Evolutionary conservation across 2,329 filamentous ascomycete species (phyloP).

Genomic region (Epichloe aotearoae): DNA sequence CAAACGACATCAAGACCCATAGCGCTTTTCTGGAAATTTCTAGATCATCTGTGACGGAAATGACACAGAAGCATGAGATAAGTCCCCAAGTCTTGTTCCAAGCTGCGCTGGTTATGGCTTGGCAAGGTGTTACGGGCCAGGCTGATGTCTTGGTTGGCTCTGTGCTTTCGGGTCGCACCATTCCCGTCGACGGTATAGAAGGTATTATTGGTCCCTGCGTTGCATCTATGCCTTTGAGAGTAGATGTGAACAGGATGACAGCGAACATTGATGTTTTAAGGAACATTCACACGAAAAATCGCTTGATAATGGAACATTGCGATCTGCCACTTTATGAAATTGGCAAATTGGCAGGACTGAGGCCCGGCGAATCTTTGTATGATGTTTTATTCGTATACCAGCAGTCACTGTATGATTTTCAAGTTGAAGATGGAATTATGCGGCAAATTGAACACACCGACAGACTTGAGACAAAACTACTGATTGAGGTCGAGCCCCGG

Average conservation of each 20-base stretch:
- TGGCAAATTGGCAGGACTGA: conserved; percentile 42
- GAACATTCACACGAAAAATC: conserved; percentile 51
- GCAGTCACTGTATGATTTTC: conserved; percentile 43
- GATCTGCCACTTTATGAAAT: conserved; percentile 56
- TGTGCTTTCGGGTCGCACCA: conserved; percentile 68
- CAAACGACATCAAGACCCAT: conserved; percentile 6
- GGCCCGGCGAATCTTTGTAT: conserved; percentile 48
- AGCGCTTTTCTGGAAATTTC: conserved; percentile 8
- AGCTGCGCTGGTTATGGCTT: conserved; percentile 51
- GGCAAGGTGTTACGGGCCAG: conserved; percentile 49
- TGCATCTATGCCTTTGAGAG: conserved; percentile 58
- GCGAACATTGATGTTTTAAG: conserved; percentile 48
- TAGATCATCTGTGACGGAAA: conserved; percentile 12
- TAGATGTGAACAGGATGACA: conserved; percentile 38
- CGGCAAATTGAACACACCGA: conserved; percentile 50
- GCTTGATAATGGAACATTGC: conserved; percentile 50
- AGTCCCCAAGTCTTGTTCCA: conserved; percentile 66
- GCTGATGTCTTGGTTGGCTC: conserved; percentile 61
- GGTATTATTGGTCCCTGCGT: conserved; percentile 69
- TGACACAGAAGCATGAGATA: conserved; percentile 29
- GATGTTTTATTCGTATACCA: conserved; percentile 78
- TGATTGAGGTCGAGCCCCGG: conserved; percentile 62
- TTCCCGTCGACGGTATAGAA: conserved; percentile 59
- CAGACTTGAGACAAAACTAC: conserved; percentile 60
- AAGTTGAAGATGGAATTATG: conserved; percentile 23